phyloP scores from a whole-genome alignment of 768 basidiomycete species.

The Podaxis rugospora region DNA sequence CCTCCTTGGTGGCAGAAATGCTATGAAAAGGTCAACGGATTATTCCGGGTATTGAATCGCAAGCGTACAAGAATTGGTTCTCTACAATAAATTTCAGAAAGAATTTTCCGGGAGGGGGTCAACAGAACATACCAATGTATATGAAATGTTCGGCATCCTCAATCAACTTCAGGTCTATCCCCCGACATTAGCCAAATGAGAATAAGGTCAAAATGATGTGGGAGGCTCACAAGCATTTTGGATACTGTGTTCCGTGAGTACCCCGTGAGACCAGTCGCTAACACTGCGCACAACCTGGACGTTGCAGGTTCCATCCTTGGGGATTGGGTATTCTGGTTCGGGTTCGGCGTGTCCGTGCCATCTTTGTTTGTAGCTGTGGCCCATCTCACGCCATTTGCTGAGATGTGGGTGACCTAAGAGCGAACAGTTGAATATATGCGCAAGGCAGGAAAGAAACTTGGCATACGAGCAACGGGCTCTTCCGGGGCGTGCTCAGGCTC shows the following conservation, averaged over 20 bases:
- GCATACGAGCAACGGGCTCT: conserved; percentile 58
- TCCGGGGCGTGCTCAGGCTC: conserved; percentile 54
- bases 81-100: conserved; percentile 31
- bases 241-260: conserved; percentile 85
- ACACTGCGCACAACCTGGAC: conserved; percentile 86
- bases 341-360: conserved; percentile 49
- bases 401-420: conserved; percentile 61
- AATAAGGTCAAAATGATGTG: background rate
- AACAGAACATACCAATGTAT: conserved; percentile 71
- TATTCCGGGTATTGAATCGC: background rate
- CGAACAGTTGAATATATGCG: background rate
- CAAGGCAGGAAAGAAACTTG: background rate
- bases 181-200: background rate
- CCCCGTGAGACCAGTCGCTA: conserved; percentile 92
- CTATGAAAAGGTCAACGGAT: conserved; percentile 30
- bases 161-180: conserved; percentile 73
- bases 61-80: conserved; percentile 83
- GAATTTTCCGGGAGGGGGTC: background rate
- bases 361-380: conserved; percentile 56
- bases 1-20: conserved; percentile 66
- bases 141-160: conserved; percentile 82
- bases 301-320: conserved; percentile 46
- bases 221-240: conserved; percentile 81
- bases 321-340: conserved; percentile 37
- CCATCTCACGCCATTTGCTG: conserved; percentile 53